Base-by-base conservation (phyloP, 257 asterid species). In the Gentiana straminea region DNA sequence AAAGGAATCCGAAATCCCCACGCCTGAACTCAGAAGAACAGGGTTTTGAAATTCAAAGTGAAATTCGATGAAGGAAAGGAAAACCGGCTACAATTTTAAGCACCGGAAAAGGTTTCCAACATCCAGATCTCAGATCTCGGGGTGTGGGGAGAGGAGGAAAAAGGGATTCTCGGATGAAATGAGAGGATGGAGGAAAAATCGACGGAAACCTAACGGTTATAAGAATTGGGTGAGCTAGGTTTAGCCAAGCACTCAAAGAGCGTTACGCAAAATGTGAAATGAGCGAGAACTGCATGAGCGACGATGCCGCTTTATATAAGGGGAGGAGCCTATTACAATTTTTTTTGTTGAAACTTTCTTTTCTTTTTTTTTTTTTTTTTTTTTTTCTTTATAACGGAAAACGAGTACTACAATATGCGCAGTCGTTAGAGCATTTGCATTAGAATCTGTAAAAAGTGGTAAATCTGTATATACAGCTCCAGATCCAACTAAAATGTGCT, bases 21-120 rank as follows among this genome's bases (percentile, higher is more conserved):
- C 93, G 47, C 80, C 95, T 80, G 72, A 77, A 78, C 73, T 91
- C 95, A 91, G 94, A 84, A 84, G 97, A 75, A 77, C 75, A 32
- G 52, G 35, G 43, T 61, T 55, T 15, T 44, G 50, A 52, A 55
- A 43, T 24, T 41, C 53, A 52, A 33, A 49, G 56, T 49, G 2
- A n/a, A 62, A 56, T 54, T 33, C 38, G 6, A 0, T 4, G 38
- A 35, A 51, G 2, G 52, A 44, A 24, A 41, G 13, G 4, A 3
- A 61, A 44, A 68, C 24, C 32, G 43, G 45, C 48, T 47, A 52
- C 78, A 69, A 77, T 45, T 70, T 78, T 71, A 77, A 33, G 64
- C 54, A 32, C 43, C 41, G 72, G 43, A 69, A 2, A 57, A 57
- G 65, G 65, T 76, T 51, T 74, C 77, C 65, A 89, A 79, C 95